Evolutionary conservation across 257 asterid genomes (phyloP).

Genomic region (Nemophila menziesii): DNA sequence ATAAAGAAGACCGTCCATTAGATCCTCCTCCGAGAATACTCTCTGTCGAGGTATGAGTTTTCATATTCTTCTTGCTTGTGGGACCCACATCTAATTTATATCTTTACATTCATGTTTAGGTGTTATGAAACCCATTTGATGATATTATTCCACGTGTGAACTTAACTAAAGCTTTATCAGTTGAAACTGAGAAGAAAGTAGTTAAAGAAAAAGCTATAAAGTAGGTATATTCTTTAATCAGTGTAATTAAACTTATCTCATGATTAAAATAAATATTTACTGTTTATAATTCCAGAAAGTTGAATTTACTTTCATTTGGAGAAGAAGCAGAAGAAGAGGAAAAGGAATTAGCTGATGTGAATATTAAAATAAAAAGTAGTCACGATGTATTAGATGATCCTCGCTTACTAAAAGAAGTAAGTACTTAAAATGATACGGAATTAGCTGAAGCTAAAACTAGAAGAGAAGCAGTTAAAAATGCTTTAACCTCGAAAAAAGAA

Average conservation of each 20-base stretch:
- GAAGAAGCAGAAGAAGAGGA: slow-evolving; percentile 99
- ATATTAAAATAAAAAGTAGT: no score
- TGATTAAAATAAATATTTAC: no score
- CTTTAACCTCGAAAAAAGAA: slow-evolving; percentile 65
- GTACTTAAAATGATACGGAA: no score
- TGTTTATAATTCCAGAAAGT: slow-evolving; percentile 65
- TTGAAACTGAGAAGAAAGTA: slow-evolving; percentile 34
- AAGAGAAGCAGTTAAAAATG: slow-evolving; percentile 73
- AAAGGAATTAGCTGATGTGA: slow-evolving; percentile 61
- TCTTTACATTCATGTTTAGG: slow-evolving; percentile 28
- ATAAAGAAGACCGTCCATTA: slow-evolving; percentile 63
- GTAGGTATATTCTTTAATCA: slow-evolving; percentile 24
- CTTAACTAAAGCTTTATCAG: slow-evolving; percentile 30
- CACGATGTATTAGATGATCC: no score
- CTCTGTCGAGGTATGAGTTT: slow-evolving; percentile 64
- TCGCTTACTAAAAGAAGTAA: no score
- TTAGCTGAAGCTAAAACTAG: slow-evolving; percentile 29
- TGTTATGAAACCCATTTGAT: slow-evolving; percentile 92
- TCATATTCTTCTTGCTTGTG: no score
- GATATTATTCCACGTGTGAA: slow-evolving; percentile 67
- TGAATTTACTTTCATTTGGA: slow-evolving; percentile 92
- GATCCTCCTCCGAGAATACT: slow-evolving; percentile 85
- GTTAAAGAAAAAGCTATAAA: slow-evolving; percentile 53
- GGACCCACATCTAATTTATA: neutral
- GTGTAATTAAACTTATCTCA: slow-evolving; percentile 6